Evolutionary conservation across 345 rosid species (phyloP).

Genomic region (Eucalyptus microcorys): DNA sequence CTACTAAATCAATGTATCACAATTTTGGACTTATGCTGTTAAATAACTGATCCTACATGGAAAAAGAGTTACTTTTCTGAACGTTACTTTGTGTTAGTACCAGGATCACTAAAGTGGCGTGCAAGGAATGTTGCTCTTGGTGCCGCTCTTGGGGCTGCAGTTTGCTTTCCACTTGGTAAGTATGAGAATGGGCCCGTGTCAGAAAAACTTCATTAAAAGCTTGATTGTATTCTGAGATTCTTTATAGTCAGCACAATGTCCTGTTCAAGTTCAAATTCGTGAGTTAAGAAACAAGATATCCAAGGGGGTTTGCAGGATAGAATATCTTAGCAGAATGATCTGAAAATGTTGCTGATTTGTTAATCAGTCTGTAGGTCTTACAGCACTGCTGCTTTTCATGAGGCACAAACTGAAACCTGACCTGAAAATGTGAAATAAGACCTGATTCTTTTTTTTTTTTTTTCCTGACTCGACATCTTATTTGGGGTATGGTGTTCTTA

Average conservation of each 20-base stretch:
- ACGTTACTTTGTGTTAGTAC: constrained; percentile 33
- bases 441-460: background rate
- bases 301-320: background rate
- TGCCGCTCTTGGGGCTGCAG: constrained; percentile 65
- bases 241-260: background rate
- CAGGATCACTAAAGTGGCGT: constrained; percentile 81
- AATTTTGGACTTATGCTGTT: background rate
- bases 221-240: background rate
- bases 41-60: background rate
- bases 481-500: background rate
- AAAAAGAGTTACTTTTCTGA: background rate
- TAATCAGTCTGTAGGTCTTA: background rate
- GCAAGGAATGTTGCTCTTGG: constrained; percentile 73
- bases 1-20: background rate
- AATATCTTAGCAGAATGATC: background rate
- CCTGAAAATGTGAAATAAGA: background rate
- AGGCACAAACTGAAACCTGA: background rate
- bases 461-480: background rate
- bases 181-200: background rate
- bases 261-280: background rate
- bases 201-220: background rate
- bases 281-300: background rate
- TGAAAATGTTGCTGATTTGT: background rate
- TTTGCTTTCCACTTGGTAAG: constrained; percentile 75
- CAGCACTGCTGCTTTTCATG: background rate